Evolutionary conservation across 371 early-diverging fungal species (phyloP), one percentile per base, ranked within the genome.

Genomic region (Chytridium lagenaria): DNA sequence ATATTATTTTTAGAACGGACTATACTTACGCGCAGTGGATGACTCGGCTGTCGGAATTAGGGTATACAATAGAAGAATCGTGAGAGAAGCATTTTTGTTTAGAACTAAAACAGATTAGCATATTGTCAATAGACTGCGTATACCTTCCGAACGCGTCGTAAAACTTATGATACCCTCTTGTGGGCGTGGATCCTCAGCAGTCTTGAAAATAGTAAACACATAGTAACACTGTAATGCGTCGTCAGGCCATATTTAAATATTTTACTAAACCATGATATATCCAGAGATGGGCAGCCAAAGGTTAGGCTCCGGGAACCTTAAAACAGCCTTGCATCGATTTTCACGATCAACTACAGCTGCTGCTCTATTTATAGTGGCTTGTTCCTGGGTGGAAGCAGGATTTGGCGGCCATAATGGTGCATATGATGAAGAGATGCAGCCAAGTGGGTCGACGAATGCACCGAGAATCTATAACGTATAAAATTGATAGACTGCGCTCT

Each of bases 81-180:
- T 44, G 59, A 79, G 50, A 38, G 70, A 69, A 0, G 66, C 71
- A 67, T 79, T 79, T 67, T 79, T 79, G 69, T 78, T 78, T 33
- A 78, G 40, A 23, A 78, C 77, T 77, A 37, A 26, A 55, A n/a
- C 15, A 44, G 49, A 0, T 68, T 59, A 28, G 36, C 15, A 59
- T 0, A 33, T 39, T 49, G 40, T 22, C 30, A 10, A 19, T 30
- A 26, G 30, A 55, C 31, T 15, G 28, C 40, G 26, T 39, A 28
- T 10, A 73, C 76, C 71, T 72, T 79, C 80, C 1, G 80, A 79
- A 12, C 80, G 76, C 15, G 80, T 67, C n/a, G 80, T 79, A 69
- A 73, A 79, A 50, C 69, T 72, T n/a, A 79, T 69, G 19, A 72
- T 66, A 31, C 80, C 80, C 33, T 73, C 77, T n/a, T 34, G 34